Base-by-base conservation (phyloP, 1,139 yeast genomes). In the Yamadazyma buinensis region DNA sequence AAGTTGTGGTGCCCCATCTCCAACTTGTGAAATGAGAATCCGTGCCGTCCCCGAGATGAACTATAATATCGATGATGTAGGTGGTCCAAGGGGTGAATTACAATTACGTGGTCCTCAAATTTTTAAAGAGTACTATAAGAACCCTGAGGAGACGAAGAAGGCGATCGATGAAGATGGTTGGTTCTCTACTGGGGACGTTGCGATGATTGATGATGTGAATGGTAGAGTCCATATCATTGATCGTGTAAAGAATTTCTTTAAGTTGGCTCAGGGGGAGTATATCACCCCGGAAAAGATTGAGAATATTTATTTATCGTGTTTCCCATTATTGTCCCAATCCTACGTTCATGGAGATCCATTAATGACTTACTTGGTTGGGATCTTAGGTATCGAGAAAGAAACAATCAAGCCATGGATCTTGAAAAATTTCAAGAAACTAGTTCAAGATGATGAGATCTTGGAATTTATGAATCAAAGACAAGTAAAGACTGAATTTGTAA, bases 231-330 rank as follows among this genome's bases (percentile, higher is more conserved):
- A 51, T 43, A 80, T 84, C 37, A 71, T 84, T 47, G 94, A 84
- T 53, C 70, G 94, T 42, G 88, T 83, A 30, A 84, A 84, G 64
- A 84, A 84, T 57, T 83, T 84, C 61, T 84, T 83, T 70, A 84
- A 84, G 57, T 67, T 84, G 48, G 75, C 90, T 1, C 94, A 84
- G 57, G 94, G 94, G 40, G 94, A 84, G 56, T 84, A 84, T 55
- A 76, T 84, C 36, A 81, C 88, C 2, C 90, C 92, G 3, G 94
- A 84, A 52, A 79, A 76, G 55, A 77, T 84, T 42, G 94, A 84
- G 52, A 80, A 78, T 50, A 61, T 64, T 17, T 82, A 83, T 49
- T 60, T 80, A 30, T 68, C 84, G 3, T 57, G 64, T 12, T 71
- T 75, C 43, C 70, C 82, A 6, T 53, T 73, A 15, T 50, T 75